Evolutionary conservation across 768 basidiomycete genomes (phyloP).

Genomic region (Panellus pusillus): DNA sequence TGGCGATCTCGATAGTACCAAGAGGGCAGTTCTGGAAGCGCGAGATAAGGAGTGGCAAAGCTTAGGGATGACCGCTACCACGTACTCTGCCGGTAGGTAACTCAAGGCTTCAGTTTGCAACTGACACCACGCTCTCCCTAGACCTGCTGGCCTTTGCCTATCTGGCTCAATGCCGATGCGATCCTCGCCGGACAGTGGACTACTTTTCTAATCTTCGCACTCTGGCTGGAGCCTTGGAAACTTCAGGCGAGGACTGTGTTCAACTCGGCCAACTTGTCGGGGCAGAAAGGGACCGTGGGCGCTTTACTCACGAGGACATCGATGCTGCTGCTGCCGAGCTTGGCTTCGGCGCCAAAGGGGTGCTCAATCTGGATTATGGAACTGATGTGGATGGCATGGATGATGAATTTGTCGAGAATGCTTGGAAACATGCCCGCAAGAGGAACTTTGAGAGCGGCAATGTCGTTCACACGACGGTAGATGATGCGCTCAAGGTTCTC

Average conservation of each 20-base stretch:
- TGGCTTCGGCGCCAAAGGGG: conserved; percentile 65
- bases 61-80: conserved; percentile 67
- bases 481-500: conserved; percentile 67
- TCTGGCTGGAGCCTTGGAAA: conserved; percentile 51
- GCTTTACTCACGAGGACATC: conserved; percentile 63
- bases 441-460: conserved; percentile 50
- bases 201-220: conserved; percentile 63
- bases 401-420: conserved; percentile 67
- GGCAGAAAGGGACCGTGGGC: conserved; percentile 61
- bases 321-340: conserved; percentile 47
- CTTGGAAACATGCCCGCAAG: conserved; percentile 64
- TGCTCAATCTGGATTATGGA: conserved; percentile 68
- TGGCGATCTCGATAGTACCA: conserved; percentile 43
- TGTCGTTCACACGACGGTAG: conserved; percentile 51
- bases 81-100: conserved; percentile 61
- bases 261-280: conserved; percentile 58
- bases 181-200: conserved; percentile 58
- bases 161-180: conserved; percentile 77
- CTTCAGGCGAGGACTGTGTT: conserved; percentile 44
- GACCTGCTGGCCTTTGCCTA: conserved; percentile 80
- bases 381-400: conserved; percentile 67
- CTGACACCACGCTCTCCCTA: conserved; percentile 27
- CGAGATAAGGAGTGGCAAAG: conserved; percentile 42
- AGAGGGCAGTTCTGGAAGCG: conserved; percentile 38
- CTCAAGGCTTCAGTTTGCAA: background rate